Percentiles rank a stretch among this genome's conserved stretches.
Conservation (phyloP, 2,329 filamentous ascomycete genomes). For the Byssoonygena ceratinophila region DNA sequence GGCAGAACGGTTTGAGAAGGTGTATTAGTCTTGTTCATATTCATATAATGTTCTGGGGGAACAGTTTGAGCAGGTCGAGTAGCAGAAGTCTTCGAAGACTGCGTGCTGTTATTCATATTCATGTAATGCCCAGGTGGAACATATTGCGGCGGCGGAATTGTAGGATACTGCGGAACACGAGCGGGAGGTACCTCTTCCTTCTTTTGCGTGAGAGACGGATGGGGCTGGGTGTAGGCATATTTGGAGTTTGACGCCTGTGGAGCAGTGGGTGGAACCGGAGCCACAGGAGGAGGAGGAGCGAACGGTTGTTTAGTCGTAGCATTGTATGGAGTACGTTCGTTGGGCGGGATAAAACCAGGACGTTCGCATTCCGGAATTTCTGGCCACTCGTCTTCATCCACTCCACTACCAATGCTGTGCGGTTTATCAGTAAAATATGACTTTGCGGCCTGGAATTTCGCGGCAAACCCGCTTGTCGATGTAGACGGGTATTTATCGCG, state of each 20-base stretch:
- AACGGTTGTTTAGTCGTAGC: constrained; percentile 17
- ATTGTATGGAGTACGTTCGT: constrained; percentile 8
- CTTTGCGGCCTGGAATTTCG: constrained; percentile 2
- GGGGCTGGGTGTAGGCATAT: constrained; percentile 17
- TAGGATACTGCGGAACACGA: constrained; percentile 13
- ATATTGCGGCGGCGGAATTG: constrained; percentile 27
- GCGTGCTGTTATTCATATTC: constrained; percentile 1
- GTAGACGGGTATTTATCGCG: neutral
- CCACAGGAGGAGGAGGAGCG: constrained; percentile 23
- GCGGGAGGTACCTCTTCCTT: neutral
- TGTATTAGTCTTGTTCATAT: neutral
- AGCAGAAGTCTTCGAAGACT: neutral
- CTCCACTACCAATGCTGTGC: constrained; percentile 14
- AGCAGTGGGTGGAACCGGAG: constrained; percentile 9
- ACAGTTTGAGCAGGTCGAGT: neutral
- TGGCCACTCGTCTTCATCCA: constrained; percentile 26
- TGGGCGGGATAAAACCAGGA: constrained; percentile 34
- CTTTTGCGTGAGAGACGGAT: constrained; percentile 17
- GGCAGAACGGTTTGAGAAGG: constrained; percentile 22
- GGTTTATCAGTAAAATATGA: constrained; percentile 11
- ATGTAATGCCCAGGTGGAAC: constrained; percentile 17
- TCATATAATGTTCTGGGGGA: constrained; percentile 6
- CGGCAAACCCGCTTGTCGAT: neutral
- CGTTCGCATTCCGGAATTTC: constrained; percentile 33
- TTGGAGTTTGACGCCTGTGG: constrained; percentile 16